These are phyloP conservation scores for Grifola frondosa DNA, from an alignment of 1,284 basidiomycete species.

Conservation along the genomic window DNA sequence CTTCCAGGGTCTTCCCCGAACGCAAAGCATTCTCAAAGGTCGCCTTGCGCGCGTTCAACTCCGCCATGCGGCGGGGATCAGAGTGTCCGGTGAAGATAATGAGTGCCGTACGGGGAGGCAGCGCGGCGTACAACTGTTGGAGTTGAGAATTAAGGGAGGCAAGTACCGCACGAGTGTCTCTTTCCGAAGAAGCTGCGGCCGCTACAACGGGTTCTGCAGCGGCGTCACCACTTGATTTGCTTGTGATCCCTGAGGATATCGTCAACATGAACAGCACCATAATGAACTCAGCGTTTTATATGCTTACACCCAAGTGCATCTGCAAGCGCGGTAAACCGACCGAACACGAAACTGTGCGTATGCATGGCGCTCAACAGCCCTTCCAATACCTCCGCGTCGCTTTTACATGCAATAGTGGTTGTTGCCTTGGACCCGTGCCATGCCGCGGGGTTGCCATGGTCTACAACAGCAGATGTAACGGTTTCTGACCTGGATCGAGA, in stretches of 20 bases:
- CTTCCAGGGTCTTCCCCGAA: constrained; percentile 50
- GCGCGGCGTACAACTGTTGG: constrained; percentile 56
- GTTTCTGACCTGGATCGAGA: constrained; percentile 45
- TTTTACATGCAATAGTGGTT: constrained; percentile 69
- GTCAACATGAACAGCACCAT: no score
- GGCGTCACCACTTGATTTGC: constrained; percentile 43
- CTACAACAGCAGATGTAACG: constrained; percentile 71
- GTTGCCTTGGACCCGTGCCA: constrained; percentile 84
- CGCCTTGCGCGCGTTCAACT: constrained; percentile 64
- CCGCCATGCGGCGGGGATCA: constrained; percentile 78
- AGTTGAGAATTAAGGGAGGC: constrained; percentile 61
- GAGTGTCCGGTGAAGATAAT: constrained; percentile 85
- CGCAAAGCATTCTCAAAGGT: constrained; percentile 73
- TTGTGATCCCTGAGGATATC: constrained; percentile 52
- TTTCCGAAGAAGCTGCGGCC: constrained; percentile 3
- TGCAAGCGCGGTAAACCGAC: constrained; percentile 75
- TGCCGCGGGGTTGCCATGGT: constrained; percentile 77
- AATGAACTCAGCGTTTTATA: no score
- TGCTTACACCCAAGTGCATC: constrained; percentile 76
- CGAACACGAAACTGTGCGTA: constrained; percentile 80
- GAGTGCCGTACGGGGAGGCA: constrained; percentile 79
- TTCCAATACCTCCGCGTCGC: constrained; percentile 74
- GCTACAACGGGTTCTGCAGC: constrained; percentile 29
- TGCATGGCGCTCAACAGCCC: constrained; percentile 60
- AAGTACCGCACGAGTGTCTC: constrained; percentile 38